Evolutionary conservation across 2,329 filamentous ascomycete genomes (phyloP).

Genomic region (Cordyceps sp.): DNA sequence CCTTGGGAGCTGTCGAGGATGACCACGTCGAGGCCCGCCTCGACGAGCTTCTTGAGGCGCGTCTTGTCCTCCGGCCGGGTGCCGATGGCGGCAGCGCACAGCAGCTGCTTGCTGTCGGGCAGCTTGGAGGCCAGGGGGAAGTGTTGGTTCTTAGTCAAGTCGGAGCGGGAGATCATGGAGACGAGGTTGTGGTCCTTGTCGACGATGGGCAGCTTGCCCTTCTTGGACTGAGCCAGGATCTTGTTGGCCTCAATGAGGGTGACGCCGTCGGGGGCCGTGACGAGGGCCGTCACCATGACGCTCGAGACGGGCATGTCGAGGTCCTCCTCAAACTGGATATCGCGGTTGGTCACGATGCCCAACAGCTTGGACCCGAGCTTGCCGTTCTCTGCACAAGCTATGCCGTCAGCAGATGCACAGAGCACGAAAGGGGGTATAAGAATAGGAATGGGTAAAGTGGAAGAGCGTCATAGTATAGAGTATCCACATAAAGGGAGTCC

Average conservation of each 20-base stretch:
- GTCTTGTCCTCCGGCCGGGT: conserved; percentile 86
- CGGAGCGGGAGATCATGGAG: conserved; percentile 83
- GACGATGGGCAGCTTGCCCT: conserved; percentile 92
- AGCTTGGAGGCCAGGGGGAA: conserved; percentile 95
- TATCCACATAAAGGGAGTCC: conserved; percentile 68
- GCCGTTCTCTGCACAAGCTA: conserved; percentile 58
- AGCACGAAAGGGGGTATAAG: no score
- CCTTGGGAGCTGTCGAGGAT: conserved; percentile 93
- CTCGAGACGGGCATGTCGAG: conserved; percentile 55
- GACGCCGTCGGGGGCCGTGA: conserved; percentile 73
- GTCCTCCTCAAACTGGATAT: conserved; percentile 90
- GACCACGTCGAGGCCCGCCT: conserved; percentile 89
- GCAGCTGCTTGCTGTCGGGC: conserved; percentile 90
- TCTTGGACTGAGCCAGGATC: conserved; percentile 89
- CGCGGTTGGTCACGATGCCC: conserved; percentile 93
- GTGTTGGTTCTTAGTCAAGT: conserved; percentile 96
- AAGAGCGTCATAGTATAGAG: conserved; percentile 15
- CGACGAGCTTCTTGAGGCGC: conserved; percentile 73
- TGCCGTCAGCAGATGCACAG: conserved; percentile 5
- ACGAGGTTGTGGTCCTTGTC: conserved; percentile 72
- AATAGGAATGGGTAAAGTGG: no score
- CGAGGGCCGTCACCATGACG: conserved; percentile 90
- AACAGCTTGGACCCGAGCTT: conserved; percentile 89
- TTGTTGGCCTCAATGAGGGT: conserved; percentile 79
- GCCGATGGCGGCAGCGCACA: conserved; percentile 88